Evolutionary conservation across 2,329 filamentous ascomycete genomes (phyloP), one percentile per base, ranked within the genome.

Genomic region (Ophiostoma sp.): DNA sequence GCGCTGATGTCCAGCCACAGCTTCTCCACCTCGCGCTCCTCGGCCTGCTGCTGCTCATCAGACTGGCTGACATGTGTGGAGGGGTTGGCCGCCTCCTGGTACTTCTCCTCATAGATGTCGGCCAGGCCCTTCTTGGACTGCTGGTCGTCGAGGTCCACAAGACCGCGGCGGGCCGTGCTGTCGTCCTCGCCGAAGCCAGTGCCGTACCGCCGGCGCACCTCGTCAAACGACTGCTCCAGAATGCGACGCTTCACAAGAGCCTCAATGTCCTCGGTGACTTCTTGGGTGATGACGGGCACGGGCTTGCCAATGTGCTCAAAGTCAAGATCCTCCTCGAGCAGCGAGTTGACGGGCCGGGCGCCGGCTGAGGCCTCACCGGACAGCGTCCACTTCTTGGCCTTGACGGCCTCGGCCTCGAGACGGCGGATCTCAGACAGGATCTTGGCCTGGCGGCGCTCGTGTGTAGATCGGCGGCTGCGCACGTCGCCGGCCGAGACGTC

Each of bases 301-400:
- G 95, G 94, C 79, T 98, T 99, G 76, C 95, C 95, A 31, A 92
- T 88, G 76, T 96, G 89, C 80, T 99, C 95, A 77, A 98, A 99
- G 74, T 98, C 94, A 35, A 99, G 86, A 76, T 98, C 93, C 80
- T 98, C 89, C 77, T 98, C 94, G 0, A 99, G 87, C 2, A 99
- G 85, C 0, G 94, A 97, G 81, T 99, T 98, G 69, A 93, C 78
- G 0, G 95, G 95, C 48, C 95, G 87, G 74, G 95, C 92, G 0
- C 84, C 84, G 1, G 92, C 94, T 67, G 88, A 86, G 4, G 94
- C 94, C 83, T 99, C 95, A 76, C 95, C 95, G 11, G 90, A 86
- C 68, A 98, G 82, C 23, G 92, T 91, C 95, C 95, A 99, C 76
- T 94, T 88, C 71, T 93, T 90, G 80, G 96, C 96, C 39, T 92